Evolutionary conservation across 2,329 filamentous ascomycete genomes (phyloP).

Genomic region (Dendrostoma leiphaemia): DNA sequence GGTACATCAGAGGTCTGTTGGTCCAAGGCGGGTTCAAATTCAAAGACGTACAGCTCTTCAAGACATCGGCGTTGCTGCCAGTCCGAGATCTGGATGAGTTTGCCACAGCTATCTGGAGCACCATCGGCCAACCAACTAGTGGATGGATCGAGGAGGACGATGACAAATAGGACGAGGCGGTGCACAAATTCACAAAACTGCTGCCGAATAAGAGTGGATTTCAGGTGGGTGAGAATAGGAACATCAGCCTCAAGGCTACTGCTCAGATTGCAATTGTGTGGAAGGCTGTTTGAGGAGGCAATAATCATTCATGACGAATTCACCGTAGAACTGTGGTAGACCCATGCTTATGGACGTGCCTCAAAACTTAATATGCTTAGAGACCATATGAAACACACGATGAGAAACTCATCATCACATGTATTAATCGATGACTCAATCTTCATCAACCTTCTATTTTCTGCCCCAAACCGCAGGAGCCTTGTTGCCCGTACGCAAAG

Average conservation of each 20-base stretch:
- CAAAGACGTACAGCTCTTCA: conserved; percentile 17
- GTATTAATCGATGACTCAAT: no score
- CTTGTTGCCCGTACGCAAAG: no score
- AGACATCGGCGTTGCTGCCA: conserved; percentile 19
- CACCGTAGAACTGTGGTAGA: no score
- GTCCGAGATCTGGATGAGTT: conserved; percentile 18
- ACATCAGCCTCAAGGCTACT: conserved; percentile 12
- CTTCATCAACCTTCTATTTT: no score
- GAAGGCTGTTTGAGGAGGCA: background rate
- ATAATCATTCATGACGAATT: no score
- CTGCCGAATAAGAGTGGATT: conserved; percentile 18
- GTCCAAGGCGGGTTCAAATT: conserved; percentile 18
- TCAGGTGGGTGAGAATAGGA: conserved; percentile 4
- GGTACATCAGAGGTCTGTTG: conserved; percentile 11
- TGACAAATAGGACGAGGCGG: conserved; percentile 20
- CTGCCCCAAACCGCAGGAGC: no score
- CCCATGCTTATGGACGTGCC: no score
- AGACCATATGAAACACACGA: no score
- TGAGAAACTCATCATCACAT: no score
- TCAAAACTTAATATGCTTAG: no score
- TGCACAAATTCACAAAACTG: conserved; percentile 20
- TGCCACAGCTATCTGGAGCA: conserved; percentile 20
- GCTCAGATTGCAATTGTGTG: conserved; percentile 14
- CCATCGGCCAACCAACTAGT: conserved; percentile 19
- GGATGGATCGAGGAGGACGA: conserved; percentile 23